Evolutionary conservation across 179 eudicot genomes (phyloP), one percentile per base, ranked within the genome.

Genomic region (Amaranthus tricolor): DNA sequence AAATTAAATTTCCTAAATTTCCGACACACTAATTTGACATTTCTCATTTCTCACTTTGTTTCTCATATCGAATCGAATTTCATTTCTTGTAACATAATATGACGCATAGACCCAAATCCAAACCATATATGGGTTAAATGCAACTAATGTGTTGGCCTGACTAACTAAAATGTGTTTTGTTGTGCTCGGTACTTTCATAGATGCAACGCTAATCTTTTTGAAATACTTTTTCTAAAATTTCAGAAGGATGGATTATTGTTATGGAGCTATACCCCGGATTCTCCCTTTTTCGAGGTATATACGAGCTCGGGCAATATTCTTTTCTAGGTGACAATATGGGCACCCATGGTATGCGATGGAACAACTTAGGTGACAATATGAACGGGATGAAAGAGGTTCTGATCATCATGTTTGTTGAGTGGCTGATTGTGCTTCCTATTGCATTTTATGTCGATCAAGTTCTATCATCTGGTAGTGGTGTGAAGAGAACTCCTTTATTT

Each of bases 251-350:
- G 93, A 82, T 94, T 62, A 76, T 90, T 78, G 89, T 85, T 54
- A 88, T 94, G 97, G 98, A 94, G 80, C 77, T 94, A 74, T 94
- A 81, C 84, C 98, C 97, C 14, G 96, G 97, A 31, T 91, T 94
- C 80, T 80, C 97, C 61, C 87, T 94, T 66, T 94, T 68, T 58
- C 90, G 94, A 68, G 97, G 96, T 49, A 63, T 94, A 50, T 91
- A 86, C 76, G 98, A 91, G 76, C 80, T 94, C 70, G 83, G 90
- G 47, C 85, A 90, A 62, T 90, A 90, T 83, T 72, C 97, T 16
- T 82, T 83, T 74, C 63, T 31, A 16, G 97, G 89, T 77, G 79
- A 79, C 66, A 69, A 54, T 55, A 85, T 86, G 86, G 89, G 89
- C 50, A 82, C 84, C 17, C 76, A 79, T 77, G 96, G 93, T 59